Evolutionary conservation across 148 eudicot species (phyloP), one percentile per base, ranked within the genome.

Genomic region (Agrostemma githago): DNA sequence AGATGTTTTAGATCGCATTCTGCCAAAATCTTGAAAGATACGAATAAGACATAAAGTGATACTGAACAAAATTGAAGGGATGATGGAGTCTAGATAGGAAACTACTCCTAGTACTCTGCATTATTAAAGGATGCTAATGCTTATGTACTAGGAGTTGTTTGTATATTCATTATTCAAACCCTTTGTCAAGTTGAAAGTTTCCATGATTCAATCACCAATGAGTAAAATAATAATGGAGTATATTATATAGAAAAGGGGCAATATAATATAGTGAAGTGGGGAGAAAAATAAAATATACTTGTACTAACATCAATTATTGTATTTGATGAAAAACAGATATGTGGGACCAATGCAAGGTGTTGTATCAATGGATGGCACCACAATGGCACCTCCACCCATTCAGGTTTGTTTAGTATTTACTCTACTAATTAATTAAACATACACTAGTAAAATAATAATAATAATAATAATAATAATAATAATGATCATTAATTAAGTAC

Each of bases 261-360:
- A 66, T 40, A 66, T 60, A 66, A 66, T 66, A 66, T 40, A 39
- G 41, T 37, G 17, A 66, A 66, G 69, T 16, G 69, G 69, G 19
- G 9, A 17, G 41, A 44, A 48, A 68, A 71, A 71, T 63, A 34
- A 67, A 54, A 42, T 26, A 26, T 26, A 26, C 34, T 26, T 26
- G 34, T 26, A 26, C n/a, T 63, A 34, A 67, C 60, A 39, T 26
- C 43, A 53, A 39, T 68, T 58, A 38, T 76, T 79, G 76, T 10
- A 51, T 51, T 76, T 79, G 56, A 15, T 65, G 72, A 68, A 51
- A 66, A 51, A 66, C 91, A 95, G 97, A 77, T 95, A 92, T 70
- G 86, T 96, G 87, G 90, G 97, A 63, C 97, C 99, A 57, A 73
- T 96, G 76, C 99, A 90, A 90, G 97, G 99, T 80, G 96, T 92